These are phyloP conservation scores for Naegleria lovaniensis DNA, from an alignment of 208 protist species.

Conservation along the genomic window DNA sequence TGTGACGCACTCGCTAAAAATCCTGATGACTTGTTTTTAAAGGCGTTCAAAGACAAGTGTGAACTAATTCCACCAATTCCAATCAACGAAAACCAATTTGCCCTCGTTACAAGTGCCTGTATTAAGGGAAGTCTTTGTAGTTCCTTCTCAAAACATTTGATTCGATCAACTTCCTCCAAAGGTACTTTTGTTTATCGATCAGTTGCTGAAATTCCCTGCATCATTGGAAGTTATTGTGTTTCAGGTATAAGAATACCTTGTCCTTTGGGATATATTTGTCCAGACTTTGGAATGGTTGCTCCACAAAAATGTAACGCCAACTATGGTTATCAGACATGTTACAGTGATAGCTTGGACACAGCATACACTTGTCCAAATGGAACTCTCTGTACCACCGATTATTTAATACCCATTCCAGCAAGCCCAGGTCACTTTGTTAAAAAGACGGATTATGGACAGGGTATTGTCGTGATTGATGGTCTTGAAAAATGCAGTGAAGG, in stretches of 20 bases:
- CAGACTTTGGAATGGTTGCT: not conserved
- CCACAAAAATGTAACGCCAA: not conserved
- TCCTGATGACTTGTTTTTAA: not conserved
- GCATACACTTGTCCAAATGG: not conserved
- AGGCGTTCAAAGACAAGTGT: not conserved
- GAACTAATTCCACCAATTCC: not conserved
- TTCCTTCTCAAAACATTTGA: not conserved
- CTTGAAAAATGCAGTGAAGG: not conserved
- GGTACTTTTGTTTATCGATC: constrained; percentile 5
- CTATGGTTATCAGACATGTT: not conserved
- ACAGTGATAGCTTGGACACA: not conserved
- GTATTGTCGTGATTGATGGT: not conserved
- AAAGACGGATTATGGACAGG: not conserved
- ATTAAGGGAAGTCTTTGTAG: not conserved
- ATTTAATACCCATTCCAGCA: not conserved
- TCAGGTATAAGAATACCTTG: not conserved
- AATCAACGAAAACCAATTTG: not conserved
- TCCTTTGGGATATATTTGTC: constrained; percentile 1
- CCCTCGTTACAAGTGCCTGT: not conserved
- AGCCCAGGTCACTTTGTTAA: not conserved
- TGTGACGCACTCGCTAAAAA: not conserved
- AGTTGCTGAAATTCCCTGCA: not conserved
- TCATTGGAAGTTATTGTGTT: constrained; percentile 6
- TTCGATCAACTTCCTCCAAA: not conserved
- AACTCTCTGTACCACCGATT: not conserved